Evolutionary conservation across 495 filamentous ascomycete species (phyloP).

Genomic region (Jackrogersella minutella): DNA sequence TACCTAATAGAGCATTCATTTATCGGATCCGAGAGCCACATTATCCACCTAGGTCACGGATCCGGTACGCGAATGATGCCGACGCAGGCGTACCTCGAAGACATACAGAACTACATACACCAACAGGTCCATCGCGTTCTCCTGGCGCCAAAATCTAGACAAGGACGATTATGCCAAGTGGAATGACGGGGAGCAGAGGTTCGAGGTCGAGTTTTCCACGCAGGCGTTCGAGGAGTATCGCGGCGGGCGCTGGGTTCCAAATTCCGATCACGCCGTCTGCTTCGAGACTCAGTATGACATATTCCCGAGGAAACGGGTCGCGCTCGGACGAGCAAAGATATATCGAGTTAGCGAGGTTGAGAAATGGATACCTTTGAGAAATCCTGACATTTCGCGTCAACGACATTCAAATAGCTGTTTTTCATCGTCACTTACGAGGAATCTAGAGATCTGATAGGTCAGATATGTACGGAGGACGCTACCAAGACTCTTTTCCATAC

Average conservation of each 20-base stretch:
- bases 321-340: neutral
- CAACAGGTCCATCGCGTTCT: too few relatives aligned
- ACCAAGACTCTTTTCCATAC: too few relatives aligned
- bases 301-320: neutral
- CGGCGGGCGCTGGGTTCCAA: constrained; percentile 27
- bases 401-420: too few relatives aligned
- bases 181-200: constrained; percentile 5
- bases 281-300: constrained; percentile 19
- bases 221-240: constrained; percentile 34
- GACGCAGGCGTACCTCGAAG: constrained; percentile 9
- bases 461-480: too few relatives aligned
- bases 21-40: constrained; percentile 25
- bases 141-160: too few relatives aligned
- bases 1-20: neutral
- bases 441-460: too few relatives aligned
- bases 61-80: constrained; percentile 26
- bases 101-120: constrained; percentile 14
- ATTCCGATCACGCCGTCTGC: constrained; percentile 20
- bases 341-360: constrained; percentile 22
- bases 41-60: constrained; percentile 29
- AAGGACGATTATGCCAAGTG: too few relatives aligned
- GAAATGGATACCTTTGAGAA: constrained; percentile 28
- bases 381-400: constrained; percentile 38
- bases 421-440: too few relatives aligned
- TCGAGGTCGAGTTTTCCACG: constrained; percentile 18